Conservation (phyloP, 2,329 filamentous ascomycete species). For the Pestalotiopsis sp. region DNA sequence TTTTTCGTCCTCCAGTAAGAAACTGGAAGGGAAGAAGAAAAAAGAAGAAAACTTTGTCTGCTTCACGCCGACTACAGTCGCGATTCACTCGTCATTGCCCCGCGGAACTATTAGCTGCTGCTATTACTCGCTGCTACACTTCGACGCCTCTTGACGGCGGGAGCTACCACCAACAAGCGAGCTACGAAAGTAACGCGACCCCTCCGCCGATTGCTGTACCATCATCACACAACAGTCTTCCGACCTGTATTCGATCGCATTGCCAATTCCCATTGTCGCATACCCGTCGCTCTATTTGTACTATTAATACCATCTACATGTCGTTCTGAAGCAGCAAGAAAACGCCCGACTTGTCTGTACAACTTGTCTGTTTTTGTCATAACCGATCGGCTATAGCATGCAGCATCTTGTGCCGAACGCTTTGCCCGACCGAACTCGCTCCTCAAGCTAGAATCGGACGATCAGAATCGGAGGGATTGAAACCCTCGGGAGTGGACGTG, state of each 20-base stretch:
- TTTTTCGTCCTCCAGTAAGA: neutral
- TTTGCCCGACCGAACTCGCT: slow-evolving; percentile 10
- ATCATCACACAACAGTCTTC: neutral
- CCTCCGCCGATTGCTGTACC: neutral
- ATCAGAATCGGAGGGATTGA: neutral
- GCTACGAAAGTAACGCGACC: neutral
- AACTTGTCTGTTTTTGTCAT: slow-evolving; percentile 12
- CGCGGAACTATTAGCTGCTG: neutral
- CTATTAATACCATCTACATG: neutral
- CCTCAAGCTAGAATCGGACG: neutral
- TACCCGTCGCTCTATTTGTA: neutral
- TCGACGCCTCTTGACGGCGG: neutral
- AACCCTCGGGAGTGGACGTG: slow-evolving; percentile 4
- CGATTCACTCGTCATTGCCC: neutral
- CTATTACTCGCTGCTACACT: neutral
- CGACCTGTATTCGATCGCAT: neutral
- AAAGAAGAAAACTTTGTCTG: neutral
- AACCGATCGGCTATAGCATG: slow-evolving; percentile 35
- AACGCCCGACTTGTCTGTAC: slow-evolving; percentile 4
- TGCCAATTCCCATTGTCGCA: neutral
- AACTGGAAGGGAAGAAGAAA: neutral
- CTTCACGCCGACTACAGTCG: neutral
- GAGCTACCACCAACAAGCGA: neutral
- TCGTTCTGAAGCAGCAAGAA: neutral
- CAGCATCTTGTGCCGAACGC: slow-evolving; percentile 30